phyloP scores from a whole-genome alignment of 345 rosid genomes.

The Syzygium aromaticum region DNA sequence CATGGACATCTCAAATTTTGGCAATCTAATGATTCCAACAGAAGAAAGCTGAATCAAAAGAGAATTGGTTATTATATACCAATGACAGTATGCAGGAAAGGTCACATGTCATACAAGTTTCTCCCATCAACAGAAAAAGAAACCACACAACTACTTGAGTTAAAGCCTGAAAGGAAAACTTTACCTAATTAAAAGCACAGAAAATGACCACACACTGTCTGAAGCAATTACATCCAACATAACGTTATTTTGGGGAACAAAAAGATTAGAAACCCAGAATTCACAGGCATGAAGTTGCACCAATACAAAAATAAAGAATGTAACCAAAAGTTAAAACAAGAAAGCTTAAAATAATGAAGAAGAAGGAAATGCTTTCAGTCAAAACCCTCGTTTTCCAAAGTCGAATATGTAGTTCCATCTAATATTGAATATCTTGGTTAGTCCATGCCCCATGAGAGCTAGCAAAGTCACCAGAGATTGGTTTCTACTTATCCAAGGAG shows the following conservation, averaged over 20 bases:
- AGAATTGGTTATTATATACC: constrained; percentile 12
- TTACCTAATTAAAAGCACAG: background rate
- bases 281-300: background rate
- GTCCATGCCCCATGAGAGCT: background rate
- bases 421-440: background rate
- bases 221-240: background rate
- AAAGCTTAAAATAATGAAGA: background rate
- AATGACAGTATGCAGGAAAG: constrained; percentile 1
- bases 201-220: background rate
- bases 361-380: background rate
- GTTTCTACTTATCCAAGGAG: background rate
- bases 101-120: background rate
- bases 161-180: background rate
- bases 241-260: background rate
- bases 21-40: constrained; percentile 83
- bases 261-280: background rate
- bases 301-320: background rate
- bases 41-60: constrained; percentile 68
- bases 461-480: background rate
- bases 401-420: background rate
- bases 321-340: background rate
- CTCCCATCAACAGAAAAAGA: background rate
- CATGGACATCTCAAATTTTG: constrained; percentile 93
- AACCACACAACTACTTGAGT: background rate
- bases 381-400: background rate